Evolutionary conservation across 371 early-diverging fungal genomes (phyloP).

Genomic region (Mucor piriformis): DNA sequence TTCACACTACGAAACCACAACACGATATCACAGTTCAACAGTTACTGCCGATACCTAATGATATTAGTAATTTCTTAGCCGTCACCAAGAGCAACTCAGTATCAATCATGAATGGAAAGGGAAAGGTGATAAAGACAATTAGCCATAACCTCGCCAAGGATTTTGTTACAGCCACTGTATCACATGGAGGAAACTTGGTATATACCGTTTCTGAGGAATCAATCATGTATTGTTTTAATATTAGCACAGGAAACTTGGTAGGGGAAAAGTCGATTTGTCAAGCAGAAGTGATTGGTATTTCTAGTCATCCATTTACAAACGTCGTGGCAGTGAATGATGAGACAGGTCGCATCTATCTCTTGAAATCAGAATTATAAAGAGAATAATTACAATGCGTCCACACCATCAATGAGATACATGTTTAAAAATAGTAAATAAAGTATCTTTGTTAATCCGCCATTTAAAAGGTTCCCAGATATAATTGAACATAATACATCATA

Average conservation of each 20-base stretch:
- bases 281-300: slow-evolving; percentile 70
- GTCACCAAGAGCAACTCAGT: slow-evolving; percentile 69
- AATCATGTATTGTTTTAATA: slow-evolving; percentile 60
- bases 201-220: slow-evolving; percentile 74
- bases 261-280: slow-evolving; percentile 47
- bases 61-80: slow-evolving; percentile 59
- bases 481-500: too few relatives aligned
- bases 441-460: too few relatives aligned
- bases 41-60: slow-evolving; percentile 49
- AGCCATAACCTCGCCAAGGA: slow-evolving; percentile 50
- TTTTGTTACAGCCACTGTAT: slow-evolving; percentile 65
- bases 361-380: slow-evolving; percentile 32
- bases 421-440: too few relatives aligned
- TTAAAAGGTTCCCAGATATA: too few relatives aligned
- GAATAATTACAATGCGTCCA: too few relatives aligned
- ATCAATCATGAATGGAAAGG: slow-evolving; percentile 64
- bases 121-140: slow-evolving; percentile 51
- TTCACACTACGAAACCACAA: slow-evolving; percentile 53
- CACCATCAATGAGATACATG: too few relatives aligned
- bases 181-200: slow-evolving; percentile 76
- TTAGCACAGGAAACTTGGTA: slow-evolving; percentile 49
- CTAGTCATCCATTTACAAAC: slow-evolving; percentile 79
- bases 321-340: slow-evolving; percentile 72
- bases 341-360: slow-evolving; percentile 63
- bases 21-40: slow-evolving; percentile 17